Base-by-base conservation (phyloP, 495 filamentous ascomycete genomes). In the Hypoxylon trugodes region DNA sequence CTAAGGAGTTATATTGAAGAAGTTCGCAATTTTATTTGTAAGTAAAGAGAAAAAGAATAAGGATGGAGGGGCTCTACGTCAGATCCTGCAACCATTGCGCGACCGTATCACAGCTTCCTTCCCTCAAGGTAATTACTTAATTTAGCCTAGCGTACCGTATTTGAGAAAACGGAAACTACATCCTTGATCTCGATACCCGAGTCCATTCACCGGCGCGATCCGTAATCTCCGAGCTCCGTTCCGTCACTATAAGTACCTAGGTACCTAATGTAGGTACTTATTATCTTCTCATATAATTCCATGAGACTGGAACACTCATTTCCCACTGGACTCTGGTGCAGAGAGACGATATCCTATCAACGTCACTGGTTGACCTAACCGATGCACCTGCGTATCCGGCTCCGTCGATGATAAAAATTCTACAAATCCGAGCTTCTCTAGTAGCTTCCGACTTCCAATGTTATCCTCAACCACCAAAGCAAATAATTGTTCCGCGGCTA, bases 21-120 rank as follows among this genome's bases (percentile, higher is more conserved):
- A 28, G 16, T 15, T 32, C 12, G 13, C n/a, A 16, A 15, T 9
- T 46, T 12, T 5, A 46, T 45, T n/a, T n/a, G 22, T 9, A 16
- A 28, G 1, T 25, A 10, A 13, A 24, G 4, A 19, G 18, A 19
- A 7, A 5, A 24, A 28, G 16, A 26, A 7, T 6, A 15, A 18
- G 10, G 45, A 50, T 60, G 56, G 56, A 60, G 62, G 62, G 62
- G 62, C 40, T 59, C 42, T 42, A 64, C 60, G 60, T 64, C 60
- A 64, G 60, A 64, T 37, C 4, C 21, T 6, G 9, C 28, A n/a
- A 28, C 16, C 45, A 64, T 64, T 64, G 60, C 60, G 60, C 60
- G 52, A 64, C 26, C 37, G 38, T 9, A 19, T 10, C 6, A 15
- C 28, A 48, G 47, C 28, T 43, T 36, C 55, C 28, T 55, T 49